Evolutionary conservation across 129 eudicot genomes (phyloP).

Genomic region (Arctium minus): DNA sequence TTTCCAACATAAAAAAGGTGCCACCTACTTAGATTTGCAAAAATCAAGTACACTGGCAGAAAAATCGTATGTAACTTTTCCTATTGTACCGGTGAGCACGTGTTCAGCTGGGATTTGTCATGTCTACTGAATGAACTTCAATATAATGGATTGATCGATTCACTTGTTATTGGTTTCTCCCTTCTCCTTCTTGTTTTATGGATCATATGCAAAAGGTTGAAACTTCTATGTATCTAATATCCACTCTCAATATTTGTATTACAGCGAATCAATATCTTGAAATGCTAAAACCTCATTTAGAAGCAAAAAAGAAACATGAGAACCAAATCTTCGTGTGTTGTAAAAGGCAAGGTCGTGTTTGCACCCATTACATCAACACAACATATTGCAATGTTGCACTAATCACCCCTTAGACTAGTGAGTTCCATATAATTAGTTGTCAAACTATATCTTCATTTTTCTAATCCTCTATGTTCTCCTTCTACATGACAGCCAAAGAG

Average conservation of each 20-base stretch:
- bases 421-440: not conserved
- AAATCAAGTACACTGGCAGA: not conserved
- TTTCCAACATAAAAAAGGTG: not conserved
- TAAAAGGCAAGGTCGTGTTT: not conserved
- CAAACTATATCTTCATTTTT: not conserved
- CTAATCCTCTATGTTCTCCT: not conserved
- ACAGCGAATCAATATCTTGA: not conserved
- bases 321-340: not conserved
- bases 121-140: not conserved
- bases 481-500: not conserved
- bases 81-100: not conserved
- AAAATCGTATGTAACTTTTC: not conserved
- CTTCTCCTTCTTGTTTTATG: not conserved
- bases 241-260: not conserved
- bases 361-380: not conserved
- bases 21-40: not conserved
- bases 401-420: not conserved
- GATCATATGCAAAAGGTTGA: not conserved
- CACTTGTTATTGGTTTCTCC: not conserved
- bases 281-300: not conserved
- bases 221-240: not conserved
- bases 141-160: not conserved
- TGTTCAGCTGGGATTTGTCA: not conserved
- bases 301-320: not conserved
- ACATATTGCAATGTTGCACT: not conserved